These are phyloP conservation scores for Teratosphaeria gauchensis DNA, from an alignment of 2,329 filamentous ascomycete species.

Conservation along the genomic window DNA sequence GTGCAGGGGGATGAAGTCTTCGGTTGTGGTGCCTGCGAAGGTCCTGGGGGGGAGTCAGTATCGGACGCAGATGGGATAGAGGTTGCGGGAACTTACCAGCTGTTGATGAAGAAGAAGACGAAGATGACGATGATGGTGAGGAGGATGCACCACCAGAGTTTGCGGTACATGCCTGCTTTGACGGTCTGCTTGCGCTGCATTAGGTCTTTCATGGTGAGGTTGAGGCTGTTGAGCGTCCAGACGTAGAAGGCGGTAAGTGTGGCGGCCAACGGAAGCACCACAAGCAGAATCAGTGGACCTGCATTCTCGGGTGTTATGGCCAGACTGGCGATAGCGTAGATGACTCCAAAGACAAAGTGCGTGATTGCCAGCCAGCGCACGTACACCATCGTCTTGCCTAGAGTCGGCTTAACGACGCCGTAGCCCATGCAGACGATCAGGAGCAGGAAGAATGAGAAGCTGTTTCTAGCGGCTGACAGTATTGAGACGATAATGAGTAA, in stretches of 20 bases:
- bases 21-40: slow-evolving; percentile 74
- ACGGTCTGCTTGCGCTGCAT: slow-evolving; percentile 84
- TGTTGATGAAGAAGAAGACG: slow-evolving; percentile 97
- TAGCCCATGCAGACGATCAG: slow-evolving; percentile 99
- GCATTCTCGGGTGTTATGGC: slow-evolving; percentile 82
- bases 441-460: slow-evolving; percentile 95
- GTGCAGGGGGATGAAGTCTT: slow-evolving; percentile 88
- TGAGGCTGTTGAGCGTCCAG: slow-evolving; percentile 94
- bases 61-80: too few relatives aligned
- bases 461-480: slow-evolving; percentile 87
- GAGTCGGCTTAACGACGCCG: slow-evolving; percentile 86
- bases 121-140: slow-evolving; percentile 91
- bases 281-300: slow-evolving; percentile 80
- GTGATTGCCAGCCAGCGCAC: slow-evolving; percentile 83
- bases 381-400: slow-evolving; percentile 89
- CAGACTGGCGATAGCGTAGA: slow-evolving; percentile 84
- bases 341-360: slow-evolving; percentile 89
- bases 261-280: slow-evolving; percentile 82
- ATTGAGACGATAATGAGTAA: slow-evolving; percentile 87
- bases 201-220: slow-evolving; percentile 92
- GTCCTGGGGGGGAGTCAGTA: slow-evolving; percentile 32
- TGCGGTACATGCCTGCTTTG: slow-evolving; percentile 94
- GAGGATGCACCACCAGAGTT: slow-evolving; percentile 96
- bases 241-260: slow-evolving; percentile 96
- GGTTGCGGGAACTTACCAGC: slow-evolving; percentile 42